phyloP scores from a whole-genome alignment of 2,329 filamentous ascomycete species.

The Fusarium bactridioides region DNA sequence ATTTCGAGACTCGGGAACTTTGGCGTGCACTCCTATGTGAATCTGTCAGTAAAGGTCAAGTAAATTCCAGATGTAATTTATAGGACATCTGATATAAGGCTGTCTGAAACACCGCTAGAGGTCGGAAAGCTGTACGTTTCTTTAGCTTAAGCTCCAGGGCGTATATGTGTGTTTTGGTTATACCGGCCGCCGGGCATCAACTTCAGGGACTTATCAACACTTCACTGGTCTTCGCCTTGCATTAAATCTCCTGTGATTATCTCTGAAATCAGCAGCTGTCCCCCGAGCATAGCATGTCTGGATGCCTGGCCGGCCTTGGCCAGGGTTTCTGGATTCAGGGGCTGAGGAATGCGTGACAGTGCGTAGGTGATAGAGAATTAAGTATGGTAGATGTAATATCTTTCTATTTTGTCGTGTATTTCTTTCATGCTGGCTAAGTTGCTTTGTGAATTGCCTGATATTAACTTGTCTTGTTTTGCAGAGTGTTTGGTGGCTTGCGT shows the following conservation, averaged over 20 bases:
- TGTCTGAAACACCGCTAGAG: neutral
- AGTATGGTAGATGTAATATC: neutral
- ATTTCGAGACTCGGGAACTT: neutral
- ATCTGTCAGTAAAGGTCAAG: neutral
- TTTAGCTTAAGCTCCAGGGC: neutral
- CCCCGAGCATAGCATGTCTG: fast-evolving
- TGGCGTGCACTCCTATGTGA: fast-evolving
- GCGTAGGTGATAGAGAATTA: neutral
- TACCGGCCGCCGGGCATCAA: neutral
- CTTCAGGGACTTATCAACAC: neutral
- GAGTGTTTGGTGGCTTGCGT: neutral
- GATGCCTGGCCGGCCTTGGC: fast-evolving
- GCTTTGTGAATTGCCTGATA: neutral
- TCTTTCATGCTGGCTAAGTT: fast-evolving
- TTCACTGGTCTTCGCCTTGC: neutral
- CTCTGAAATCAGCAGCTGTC: neutral
- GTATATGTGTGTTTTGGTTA: neutral
- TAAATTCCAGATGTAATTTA: fast-evolving
- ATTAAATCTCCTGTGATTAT: fast-evolving
- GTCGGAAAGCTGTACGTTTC: too few species aligned
- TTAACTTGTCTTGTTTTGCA: neutral
- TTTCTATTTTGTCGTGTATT: neutral
- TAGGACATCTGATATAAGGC: fast-evolving
- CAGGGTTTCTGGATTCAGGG: too few species aligned
- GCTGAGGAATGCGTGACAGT: neutral